Evolutionary conservation across 108 stramenopile species (phyloP), one percentile per base, ranked within the genome.

Genomic region (Chaetoceros tenuissimus): DNA sequence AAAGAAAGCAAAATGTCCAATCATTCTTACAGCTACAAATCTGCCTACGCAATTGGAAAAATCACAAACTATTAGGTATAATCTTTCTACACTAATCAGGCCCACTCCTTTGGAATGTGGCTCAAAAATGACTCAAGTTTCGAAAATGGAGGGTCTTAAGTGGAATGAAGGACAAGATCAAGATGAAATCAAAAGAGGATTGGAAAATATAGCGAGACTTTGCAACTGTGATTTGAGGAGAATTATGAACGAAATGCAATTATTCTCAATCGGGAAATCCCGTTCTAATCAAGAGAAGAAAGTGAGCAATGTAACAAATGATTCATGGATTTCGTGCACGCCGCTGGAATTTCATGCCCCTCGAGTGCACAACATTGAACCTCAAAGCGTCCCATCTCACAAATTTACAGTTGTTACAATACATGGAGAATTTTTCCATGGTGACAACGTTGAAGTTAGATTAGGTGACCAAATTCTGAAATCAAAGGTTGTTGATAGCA

Each of bases 1-100:
- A n/a, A 75, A 79, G 57, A 71, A 64, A 46, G 77, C 87, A 2
- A 84, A 87, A 49, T 87, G 81, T 53, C 92, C 92, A 10, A 89
- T 93, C 28, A 45, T 93, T 16, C 46, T 89, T 54, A 93, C 92
- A 2, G 64, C 85, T n/a, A 64, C 71, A 29, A 26, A 29, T 1
- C 20, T 69, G 22, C 84, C 84, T 18, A 34, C 48, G 2, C 55
- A 55, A 28, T 61, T 85, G 28, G 5, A 46, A 19, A 23, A 40
- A 45, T 27, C 34, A 48, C n/a, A n/a, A n/a, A 43, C 51, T n/a
- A 64, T 80, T 45, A 64, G 52, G 21, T 75, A 54, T 60, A 26
- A 72, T 17, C 55, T 60, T 31, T 55, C 73, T 52, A 31, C n/a
- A 27, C 34, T 81, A 26, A 21, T 24, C 46, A 53, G 67, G 3